Evolutionary conservation across 352 stramenopile species (phyloP), one percentile per base, ranked within the genome.

Genomic region (Phytophthora colocasiae): DNA sequence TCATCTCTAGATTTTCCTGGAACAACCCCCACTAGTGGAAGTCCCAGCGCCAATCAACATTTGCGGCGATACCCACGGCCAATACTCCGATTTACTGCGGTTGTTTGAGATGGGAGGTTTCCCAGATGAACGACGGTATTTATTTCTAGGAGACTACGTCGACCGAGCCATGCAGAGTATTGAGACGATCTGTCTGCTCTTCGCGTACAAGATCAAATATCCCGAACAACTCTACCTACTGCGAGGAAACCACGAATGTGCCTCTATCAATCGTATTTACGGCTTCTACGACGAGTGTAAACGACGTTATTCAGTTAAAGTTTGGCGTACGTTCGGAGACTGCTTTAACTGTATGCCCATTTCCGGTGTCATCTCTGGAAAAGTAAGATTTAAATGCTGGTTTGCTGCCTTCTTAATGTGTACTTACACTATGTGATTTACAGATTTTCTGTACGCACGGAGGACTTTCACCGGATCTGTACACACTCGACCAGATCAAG

Each of bases 261-360:
- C 95, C 34, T 98, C 96, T 24, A 99, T 99, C 66, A 99, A 99
- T 79, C 90, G 97, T 41, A 99, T 99, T 72, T 99, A 99, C 80
- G 97, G 97, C 17, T 99, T 99, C 73, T 99, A 99, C 75, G 97
- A 99, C 72, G 98, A 99, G 71, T 99, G 97, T 90, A 99, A 99
- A 68, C 81, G 90, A 11, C 77, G 92, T 38, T 98, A 97, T 72
- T 93, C 81, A 6, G 80, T 98, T 39, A 98, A 98, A 59, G 73
- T 98, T 15, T 98, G 95, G 95, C 80, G 91, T 29, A 96, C 93
- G 6, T 99, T 99, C 73, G 97, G 90, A 22, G 97, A 99, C 75
- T 98, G 94, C 60, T 99, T 99, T 74, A 99, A 99, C 75, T 99
- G 97, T 67, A 97, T 99, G 73, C 98, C 97, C 0, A 95, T 98